Evolutionary conservation across 257 asterid species (phyloP).

Genomic region (Solanum appendiculatum): DNA sequence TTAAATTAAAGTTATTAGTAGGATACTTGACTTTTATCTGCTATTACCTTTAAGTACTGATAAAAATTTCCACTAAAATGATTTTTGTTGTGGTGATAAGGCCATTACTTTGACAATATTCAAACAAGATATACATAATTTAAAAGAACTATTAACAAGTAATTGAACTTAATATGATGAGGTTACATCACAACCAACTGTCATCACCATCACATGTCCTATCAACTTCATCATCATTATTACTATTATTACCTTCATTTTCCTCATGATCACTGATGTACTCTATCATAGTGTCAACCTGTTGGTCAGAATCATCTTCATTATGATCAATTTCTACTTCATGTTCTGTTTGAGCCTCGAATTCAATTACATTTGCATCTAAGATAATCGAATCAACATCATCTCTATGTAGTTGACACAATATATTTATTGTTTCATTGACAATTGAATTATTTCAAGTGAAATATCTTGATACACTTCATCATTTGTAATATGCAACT

Average conservation of each 20-base stretch:
- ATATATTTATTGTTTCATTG: background rate
- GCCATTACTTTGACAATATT: no score
- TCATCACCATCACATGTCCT: background rate
- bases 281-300: background rate
- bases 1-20: no score
- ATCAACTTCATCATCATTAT: background rate
- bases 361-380: background rate
- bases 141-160: no score
- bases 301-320: background rate
- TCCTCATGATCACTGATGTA: background rate
- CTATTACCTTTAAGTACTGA: no score
- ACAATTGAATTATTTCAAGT: background rate
- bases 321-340: background rate
- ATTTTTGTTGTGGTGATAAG: no score
- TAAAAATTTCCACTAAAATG: no score
- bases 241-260: background rate
- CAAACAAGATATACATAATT: no score
- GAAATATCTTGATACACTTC: background rate
- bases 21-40: no score
- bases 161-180: no score
- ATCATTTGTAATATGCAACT: background rate
- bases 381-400: background rate
- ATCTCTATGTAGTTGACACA: background rate
- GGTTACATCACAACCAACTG: background rate
- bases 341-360: background rate